Percentiles rank a stretch among this genome's conserved stretches.
Evolutionary conservation across 176 grass and related monocot genomes (phyloP).

Genomic region (Carex parvula): DNA sequence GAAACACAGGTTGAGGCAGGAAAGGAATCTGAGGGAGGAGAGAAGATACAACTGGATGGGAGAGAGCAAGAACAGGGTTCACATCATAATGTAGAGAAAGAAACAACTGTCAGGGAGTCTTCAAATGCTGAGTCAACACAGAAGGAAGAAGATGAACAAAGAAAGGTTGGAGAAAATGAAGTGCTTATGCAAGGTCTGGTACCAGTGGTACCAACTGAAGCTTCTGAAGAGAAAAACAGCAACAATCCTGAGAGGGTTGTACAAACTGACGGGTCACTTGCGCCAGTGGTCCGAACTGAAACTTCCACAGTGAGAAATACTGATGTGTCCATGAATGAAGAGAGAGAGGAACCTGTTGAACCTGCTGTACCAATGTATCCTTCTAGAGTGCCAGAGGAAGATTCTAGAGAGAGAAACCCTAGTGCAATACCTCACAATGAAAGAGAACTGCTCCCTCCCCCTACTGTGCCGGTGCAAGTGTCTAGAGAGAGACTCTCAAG

Average conservation of each 20-base stretch:
- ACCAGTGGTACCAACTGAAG: not conserved
- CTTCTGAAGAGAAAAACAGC: slow-evolving; percentile 4
- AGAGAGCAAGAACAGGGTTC: not conserved
- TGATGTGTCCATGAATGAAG: not conserved
- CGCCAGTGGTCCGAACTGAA: not conserved
- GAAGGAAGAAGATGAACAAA: not conserved
- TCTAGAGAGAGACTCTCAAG: slow-evolving; percentile 8
- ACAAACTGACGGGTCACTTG: not conserved
- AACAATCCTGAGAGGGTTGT: not conserved
- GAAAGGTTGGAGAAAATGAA: not conserved
- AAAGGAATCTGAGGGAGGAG: not conserved
- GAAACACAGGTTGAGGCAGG: not conserved
- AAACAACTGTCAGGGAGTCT: not conserved
- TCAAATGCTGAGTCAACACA: not conserved
- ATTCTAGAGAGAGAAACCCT: slow-evolving; percentile 12
- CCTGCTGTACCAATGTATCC: not conserved
- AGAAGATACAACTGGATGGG: not conserved
- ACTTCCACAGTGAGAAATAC: not conserved
- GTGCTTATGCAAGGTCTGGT: not conserved
- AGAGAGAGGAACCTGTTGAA: not conserved
- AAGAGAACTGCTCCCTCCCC: not conserved
- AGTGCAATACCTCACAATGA: not conserved
- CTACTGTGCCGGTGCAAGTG: not conserved
- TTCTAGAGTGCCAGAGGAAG: slow-evolving; percentile 15
- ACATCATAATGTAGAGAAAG: not conserved